Evolutionary conservation across 495 filamentous ascomycete species (phyloP), one percentile per base, ranked within the genome.

Genomic region (Penicillium alfredii): DNA sequence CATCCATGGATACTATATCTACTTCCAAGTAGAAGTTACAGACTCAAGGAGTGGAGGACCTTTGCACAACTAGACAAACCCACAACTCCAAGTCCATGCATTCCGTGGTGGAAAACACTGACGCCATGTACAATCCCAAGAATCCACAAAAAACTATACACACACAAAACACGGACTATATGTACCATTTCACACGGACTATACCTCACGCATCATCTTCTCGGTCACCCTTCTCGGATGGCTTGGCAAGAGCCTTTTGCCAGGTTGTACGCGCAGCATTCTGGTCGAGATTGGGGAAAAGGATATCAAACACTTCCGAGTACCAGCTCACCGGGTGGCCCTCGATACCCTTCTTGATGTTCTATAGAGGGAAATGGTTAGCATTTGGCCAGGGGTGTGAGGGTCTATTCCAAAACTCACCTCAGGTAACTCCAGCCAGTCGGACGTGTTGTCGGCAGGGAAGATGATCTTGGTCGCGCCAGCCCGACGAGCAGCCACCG

Each of bases 341-440:
- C 54, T 94, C 83, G 42, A 99, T 81, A 42, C 85, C 89, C 53
- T 92, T 71, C 61, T 97, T 97, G 69, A 99, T 97, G 51, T 96
- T 96, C 93, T 98, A 49, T 43, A 41, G 26, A 22, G n/a, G n/a
- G n/a, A 34, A 41, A 34, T 13, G 3, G 30, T 58, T 42, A 59
- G 45, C 14, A 9, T 25, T 27, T 11, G 11, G n/a, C 16, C 2
- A 13, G 3, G 10, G 9, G 19, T 30, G n/a, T 4, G 8, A 5
- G 10, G 10, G 13, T 14, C 17, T n/a, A 5, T 10, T 8, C 8
- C 9, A 49, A 22, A 34, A 61, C 59, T 58, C 40, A 97, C 92
- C 74, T 95, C 86, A 56, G 93, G 93, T 50, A 99, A 74, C 64
- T 99, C 93, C 30, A 97, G 67, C 93, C 93, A 99, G 71, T 99